Evolutionary conservation across 768 basidiomycete species (phyloP), one percentile per base, ranked within the genome.

Genomic region (Coprinopsis strossmayeri): DNA sequence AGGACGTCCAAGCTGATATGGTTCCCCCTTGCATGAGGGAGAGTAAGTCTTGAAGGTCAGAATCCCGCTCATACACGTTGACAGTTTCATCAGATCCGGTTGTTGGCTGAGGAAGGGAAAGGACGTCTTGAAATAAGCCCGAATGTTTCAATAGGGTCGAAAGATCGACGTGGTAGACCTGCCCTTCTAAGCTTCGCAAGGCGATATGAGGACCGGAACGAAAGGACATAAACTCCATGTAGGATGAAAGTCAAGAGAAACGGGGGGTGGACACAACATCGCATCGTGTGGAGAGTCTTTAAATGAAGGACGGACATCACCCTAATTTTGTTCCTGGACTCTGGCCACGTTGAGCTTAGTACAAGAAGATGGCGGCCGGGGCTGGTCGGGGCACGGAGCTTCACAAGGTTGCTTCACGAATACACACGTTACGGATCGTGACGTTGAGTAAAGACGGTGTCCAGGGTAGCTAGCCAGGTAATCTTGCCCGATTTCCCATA

Each of bases 91-190:
- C 17, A 5, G 18, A 9, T 5, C 40, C 5, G 11, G 10, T 4
- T 10, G 11, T 5, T 4, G 46, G 46, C 3, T 17, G 21, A 4
- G 49, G 49, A 10, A 50, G 24, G 18, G 49, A 35, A 17, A 50
- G 34, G 23, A 50, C 28, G 2, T 41, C 45, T 24, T 21, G 9
- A 34, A 50, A 50, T 1, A 50, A 25, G 12, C 27, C 49, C 5
- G 49, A 50, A 13, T 45, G 23, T 5, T 27, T 11, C 26, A 34
- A 25, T 23, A 50, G 49, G 34, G 37, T 26, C 9, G 2, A 1
- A 23, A 30, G 10, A 15, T 49, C 48, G 48, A 43, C 30, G 7
- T 34, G 28, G 28, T 49, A 24, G n/a, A 42, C n/a, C 11, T 20
- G 11, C 3, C 48, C 48, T 24, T 49, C 48, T 2, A 49, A 2